A percentile compares a stretch with the other conserved stretches of the same genome.
Evolutionary conservation across 441 rosid species (phyloP).

Genomic region (Mallotus japonicus): DNA sequence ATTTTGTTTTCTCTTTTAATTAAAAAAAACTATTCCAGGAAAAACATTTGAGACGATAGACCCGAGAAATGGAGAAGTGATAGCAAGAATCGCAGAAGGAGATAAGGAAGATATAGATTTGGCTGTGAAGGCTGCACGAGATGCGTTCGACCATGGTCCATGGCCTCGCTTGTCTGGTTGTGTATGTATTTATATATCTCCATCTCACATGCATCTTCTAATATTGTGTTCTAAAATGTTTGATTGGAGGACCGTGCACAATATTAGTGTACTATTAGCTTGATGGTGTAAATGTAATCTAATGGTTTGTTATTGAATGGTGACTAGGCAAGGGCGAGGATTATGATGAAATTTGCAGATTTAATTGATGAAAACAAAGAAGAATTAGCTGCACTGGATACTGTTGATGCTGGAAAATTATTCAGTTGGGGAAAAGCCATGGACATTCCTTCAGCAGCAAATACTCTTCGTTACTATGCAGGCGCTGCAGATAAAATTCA

Average conservation of each 20-base stretch:
- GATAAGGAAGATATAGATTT: constrained; percentile 63
- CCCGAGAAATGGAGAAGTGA: constrained; percentile 62
- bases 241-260: too few species aligned
- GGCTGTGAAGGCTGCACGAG: constrained; percentile 78
- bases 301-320: neutral
- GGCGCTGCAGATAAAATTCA: constrained; percentile 94
- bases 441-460: constrained; percentile 51
- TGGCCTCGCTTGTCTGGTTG: constrained; percentile 80
- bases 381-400: constrained; percentile 66
- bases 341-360: constrained; percentile 64
- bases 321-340: constrained; percentile 59
- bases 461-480: constrained; percentile 57
- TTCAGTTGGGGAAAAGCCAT: constrained; percentile 33
- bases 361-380: constrained; percentile 56
- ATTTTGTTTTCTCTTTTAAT: too few species aligned
- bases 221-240: too few species aligned
- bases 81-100: constrained; percentile 59
- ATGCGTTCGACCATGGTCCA: constrained; percentile 75
- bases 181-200: constrained; percentile 33
- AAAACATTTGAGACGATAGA: constrained; percentile 67
- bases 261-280: too few species aligned
- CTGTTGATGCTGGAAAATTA: constrained; percentile 71
- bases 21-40: constrained; percentile 25
- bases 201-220: too few species aligned
- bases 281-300: too few species aligned